These are phyloP conservation scores for Phalaenopsis equestris DNA, from an alignment of 106 monocot species.

Conservation along the genomic window DNA sequence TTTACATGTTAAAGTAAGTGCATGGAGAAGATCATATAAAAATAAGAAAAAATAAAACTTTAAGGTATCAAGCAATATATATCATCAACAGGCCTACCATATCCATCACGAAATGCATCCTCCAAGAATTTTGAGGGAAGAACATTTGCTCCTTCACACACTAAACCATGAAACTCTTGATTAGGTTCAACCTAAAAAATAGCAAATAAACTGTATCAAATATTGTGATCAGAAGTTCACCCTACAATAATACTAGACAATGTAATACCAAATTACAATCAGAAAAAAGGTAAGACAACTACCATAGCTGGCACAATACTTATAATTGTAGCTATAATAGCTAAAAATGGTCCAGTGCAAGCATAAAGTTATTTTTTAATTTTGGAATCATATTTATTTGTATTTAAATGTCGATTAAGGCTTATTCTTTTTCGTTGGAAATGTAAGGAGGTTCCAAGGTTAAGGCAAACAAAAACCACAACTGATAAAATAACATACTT, in stretches of 20 bases:
- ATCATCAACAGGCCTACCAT: slow-evolving; percentile 45
- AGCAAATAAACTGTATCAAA: not conserved
- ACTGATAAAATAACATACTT: no score
- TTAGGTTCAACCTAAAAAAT: slow-evolving; percentile 88
- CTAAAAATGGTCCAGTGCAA: not conserved
- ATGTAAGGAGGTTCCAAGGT: no score
- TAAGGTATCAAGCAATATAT: not conserved
- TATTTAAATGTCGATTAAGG: not conserved
- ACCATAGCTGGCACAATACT: not conserved
- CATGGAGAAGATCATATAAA: not conserved
- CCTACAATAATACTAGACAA: not conserved
- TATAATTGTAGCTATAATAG: not conserved
- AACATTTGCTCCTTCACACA: slow-evolving; percentile 93
- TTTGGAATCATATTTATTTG: not conserved
- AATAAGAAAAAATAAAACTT: slow-evolving; percentile 3
- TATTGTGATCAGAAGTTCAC: not conserved
- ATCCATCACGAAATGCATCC: slow-evolving; percentile 87
- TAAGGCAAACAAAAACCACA: no score
- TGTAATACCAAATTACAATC: not conserved
- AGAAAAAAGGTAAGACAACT: not conserved
- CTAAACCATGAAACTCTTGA: slow-evolving; percentile 89
- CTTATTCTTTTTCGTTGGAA: no score
- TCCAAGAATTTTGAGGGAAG: slow-evolving; percentile 90
- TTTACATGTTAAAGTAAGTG: not conserved
- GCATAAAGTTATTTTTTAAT: not conserved